These are phyloP conservation scores for Heliamphora exappendiculata DNA, from an alignment of 148 eudicot genomes.

Conservation along the genomic window DNA sequence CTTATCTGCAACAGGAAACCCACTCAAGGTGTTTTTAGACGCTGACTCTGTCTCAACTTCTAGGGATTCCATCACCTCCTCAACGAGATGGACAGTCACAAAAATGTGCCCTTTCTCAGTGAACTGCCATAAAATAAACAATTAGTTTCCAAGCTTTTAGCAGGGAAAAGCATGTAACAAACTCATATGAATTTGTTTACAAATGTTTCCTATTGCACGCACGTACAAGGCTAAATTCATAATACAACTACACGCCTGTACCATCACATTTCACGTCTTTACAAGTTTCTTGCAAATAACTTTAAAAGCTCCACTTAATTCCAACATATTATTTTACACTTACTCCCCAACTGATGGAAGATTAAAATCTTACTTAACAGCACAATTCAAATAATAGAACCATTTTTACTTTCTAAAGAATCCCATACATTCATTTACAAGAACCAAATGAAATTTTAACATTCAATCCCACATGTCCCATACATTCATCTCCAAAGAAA, in stretches of 20 bases:
- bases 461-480: too few species aligned
- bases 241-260: neutral
- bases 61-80: conserved; percentile 58
- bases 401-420: neutral
- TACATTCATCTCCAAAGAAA: too few species aligned
- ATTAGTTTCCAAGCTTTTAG: neutral
- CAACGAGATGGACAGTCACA: conserved; percentile 75
- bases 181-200: neutral
- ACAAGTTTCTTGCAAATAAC: neutral
- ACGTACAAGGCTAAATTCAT: neutral
- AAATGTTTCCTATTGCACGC: neutral
- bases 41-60: conserved; percentile 47
- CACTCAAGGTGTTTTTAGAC: conserved; percentile 59
- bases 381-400: neutral
- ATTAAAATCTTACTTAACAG: neutral
- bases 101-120: conserved; percentile 89
- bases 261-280: neutral
- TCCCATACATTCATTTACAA: too few species aligned
- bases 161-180: neutral
- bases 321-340: neutral
- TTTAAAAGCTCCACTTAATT: neutral
- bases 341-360: neutral
- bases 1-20: conserved; percentile 69
- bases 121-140: conserved; percentile 49
- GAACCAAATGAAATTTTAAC: too few species aligned